A percentile compares a stretch with the other conserved stretches of the same genome.
Evolutionary conservation across 257 asterid genomes (phyloP).

Genomic region (Cordia subcordata): DNA sequence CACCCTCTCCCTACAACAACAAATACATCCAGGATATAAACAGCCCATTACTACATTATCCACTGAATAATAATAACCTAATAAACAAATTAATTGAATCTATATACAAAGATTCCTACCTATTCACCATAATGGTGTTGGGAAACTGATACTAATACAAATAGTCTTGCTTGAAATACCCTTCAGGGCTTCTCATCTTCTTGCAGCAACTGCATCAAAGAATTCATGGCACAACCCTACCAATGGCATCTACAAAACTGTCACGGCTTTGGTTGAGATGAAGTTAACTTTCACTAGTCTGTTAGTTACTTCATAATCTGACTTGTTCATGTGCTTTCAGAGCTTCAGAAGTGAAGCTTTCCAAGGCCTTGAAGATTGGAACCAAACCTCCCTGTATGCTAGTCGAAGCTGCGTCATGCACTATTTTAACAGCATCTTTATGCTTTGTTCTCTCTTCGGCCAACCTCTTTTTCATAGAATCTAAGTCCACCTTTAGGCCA

Average conservation of each 20-base stretch:
- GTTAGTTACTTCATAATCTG: constrained; percentile 23
- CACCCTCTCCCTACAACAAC: too few relatives aligned
- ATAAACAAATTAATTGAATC: constrained; percentile 10
- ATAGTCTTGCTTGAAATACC: too few relatives aligned
- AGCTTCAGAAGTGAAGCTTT: constrained; percentile 71
- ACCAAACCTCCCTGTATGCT: constrained; percentile 84
- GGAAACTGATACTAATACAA: constrained; percentile 2
- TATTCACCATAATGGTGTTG: background rate
- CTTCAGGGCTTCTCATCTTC: too few relatives aligned
- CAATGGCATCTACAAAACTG: background rate
- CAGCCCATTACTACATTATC: too few relatives aligned
- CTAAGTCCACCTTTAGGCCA: constrained; percentile 82
- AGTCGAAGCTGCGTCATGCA: constrained; percentile 83
- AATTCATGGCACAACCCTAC: background rate
- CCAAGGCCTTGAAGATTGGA: constrained; percentile 90
- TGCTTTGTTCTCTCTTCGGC: constrained; percentile 76
- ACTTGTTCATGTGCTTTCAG: constrained; percentile 75
- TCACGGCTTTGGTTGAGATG: background rate
- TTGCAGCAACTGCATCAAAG: background rate
- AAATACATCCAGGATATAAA: too few relatives aligned
- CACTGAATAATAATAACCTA: background rate
- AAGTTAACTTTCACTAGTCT: background rate
- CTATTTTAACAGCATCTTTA: constrained; percentile 72
- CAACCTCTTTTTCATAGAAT: constrained; percentile 51
- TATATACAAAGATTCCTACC: constrained; percentile 8